Evolutionary conservation across 2,329 filamentous ascomycete species (phyloP).

Genomic region (Apiospora aurea): DNA sequence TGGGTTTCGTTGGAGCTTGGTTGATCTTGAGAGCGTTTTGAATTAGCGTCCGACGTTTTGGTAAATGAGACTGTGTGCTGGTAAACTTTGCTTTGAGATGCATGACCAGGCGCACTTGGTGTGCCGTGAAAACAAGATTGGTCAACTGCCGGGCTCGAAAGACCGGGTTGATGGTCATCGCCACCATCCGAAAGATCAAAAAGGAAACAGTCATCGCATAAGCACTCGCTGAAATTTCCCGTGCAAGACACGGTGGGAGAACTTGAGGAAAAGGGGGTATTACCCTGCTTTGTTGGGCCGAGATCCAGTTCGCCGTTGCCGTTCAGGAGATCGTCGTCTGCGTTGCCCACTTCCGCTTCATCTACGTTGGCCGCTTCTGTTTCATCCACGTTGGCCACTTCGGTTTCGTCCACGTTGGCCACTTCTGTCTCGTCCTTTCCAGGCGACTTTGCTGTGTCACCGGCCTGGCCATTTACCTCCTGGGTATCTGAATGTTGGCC

Average conservation of each 20-base stretch:
- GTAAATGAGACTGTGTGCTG: not conserved
- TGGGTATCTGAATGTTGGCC: not conserved
- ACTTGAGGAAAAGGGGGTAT: conserved; percentile 27
- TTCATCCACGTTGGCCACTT: conserved; percentile 20
- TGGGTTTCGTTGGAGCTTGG: not conserved
- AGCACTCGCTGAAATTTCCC: conserved; percentile 12
- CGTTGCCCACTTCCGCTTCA: conserved; percentile 23
- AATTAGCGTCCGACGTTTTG: conserved; percentile 7
- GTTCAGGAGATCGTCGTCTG: conserved; percentile 23
- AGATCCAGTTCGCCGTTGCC: conserved; percentile 34
- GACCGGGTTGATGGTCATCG: not conserved
- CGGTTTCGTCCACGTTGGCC: conserved; percentile 19
- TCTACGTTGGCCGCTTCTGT: conserved; percentile 24
- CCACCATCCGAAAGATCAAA: not conserved
- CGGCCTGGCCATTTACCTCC: not conserved
- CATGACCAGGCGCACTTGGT: not conserved
- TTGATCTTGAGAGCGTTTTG: conserved; percentile 22
- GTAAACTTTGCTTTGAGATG: not conserved
- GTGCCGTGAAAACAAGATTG: conserved; percentile 8
- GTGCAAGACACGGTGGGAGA: conserved; percentile 25
- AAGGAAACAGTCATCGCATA: conserved; percentile 8
- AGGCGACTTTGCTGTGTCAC: not conserved
- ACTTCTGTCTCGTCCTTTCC: conserved; percentile 21
- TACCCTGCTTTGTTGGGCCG: conserved; percentile 40
- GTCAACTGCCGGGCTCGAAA: not conserved